Evolutionary conservation across 257 asterid genomes (phyloP).

Genomic region (Gentiana macrophylla): DNA sequence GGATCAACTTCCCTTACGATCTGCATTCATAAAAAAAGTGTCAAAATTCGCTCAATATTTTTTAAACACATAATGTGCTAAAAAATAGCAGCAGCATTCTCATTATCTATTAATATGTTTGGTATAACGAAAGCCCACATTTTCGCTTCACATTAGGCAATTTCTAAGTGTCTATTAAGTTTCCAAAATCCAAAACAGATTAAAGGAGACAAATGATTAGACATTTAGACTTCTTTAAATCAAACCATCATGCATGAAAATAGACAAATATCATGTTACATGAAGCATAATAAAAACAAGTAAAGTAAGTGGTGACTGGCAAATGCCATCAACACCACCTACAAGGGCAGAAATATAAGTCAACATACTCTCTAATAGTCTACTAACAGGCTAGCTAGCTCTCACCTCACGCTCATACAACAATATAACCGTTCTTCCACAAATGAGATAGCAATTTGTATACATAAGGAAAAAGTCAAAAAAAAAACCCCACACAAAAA

Average conservation of each 20-base stretch:
- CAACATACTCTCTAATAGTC: not conserved
- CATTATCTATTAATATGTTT: not conserved
- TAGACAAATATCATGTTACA: not conserved
- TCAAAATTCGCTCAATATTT: not conserved
- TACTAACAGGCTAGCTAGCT: too few relatives aligned
- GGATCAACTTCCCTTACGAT: conserved; percentile 53
- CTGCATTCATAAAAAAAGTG: conserved; percentile 31
- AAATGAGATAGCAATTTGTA: not conserved
- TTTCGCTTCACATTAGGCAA: not conserved
- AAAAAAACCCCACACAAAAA: not conserved
- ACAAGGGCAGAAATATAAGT: not conserved
- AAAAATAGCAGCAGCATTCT: not conserved
- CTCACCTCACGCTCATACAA: too few relatives aligned
- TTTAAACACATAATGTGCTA: not conserved
- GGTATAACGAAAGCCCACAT: not conserved
- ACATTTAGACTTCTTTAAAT: not conserved
- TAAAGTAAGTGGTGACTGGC: not conserved
- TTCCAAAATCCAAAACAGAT: not conserved
- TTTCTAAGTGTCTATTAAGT: not conserved
- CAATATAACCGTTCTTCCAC: too few relatives aligned
- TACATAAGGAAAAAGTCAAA: too few relatives aligned
- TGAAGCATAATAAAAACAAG: not conserved
- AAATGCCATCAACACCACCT: too few relatives aligned
- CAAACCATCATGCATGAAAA: conserved; percentile 3
- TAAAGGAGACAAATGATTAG: not conserved